A percentile compares a stretch with the other conserved stretches of the same genome.
phyloP scores from a whole-genome alignment of 2,329 filamentous ascomycete species.

The Ceratocystis papillata region DNA sequence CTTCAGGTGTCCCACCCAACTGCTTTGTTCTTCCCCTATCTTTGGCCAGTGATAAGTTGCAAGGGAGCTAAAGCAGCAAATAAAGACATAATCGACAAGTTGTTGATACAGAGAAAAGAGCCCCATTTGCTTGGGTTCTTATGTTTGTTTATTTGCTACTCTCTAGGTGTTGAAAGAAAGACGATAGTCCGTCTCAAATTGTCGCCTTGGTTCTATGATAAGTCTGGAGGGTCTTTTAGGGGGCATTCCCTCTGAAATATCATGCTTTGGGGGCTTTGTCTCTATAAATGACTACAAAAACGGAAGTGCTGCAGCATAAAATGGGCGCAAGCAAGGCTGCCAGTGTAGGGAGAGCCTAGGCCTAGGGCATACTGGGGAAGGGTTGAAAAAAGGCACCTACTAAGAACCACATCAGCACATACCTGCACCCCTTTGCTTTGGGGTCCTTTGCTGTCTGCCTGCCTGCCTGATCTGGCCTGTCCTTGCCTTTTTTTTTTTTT shows the following conservation, averaged over 20 bases:
- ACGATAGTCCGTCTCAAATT: no score
- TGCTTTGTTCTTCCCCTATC: constrained; percentile 1
- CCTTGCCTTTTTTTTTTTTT: not conserved
- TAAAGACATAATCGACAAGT: no score
- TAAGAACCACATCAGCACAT: not conserved
- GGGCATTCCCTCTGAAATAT: no score
- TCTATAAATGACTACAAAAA: not conserved
- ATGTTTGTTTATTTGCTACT: not conserved
- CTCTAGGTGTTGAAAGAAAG: not conserved
- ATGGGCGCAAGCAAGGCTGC: no score
- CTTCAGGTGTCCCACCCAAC: not conserved
- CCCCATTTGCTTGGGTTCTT: no score
- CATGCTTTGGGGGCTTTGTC: not conserved
- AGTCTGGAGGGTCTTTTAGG: no score
- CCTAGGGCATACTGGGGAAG: not conserved
- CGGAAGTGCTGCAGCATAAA: not conserved
- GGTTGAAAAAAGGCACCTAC: not conserved
- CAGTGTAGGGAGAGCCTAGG: no score
- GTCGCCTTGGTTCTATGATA: no score
- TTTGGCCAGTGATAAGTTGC: not conserved
- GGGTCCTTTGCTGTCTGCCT: not conserved
- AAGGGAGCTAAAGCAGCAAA: not conserved
- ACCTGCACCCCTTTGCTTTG: not conserved
- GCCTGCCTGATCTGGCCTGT: not conserved
- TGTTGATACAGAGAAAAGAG: no score